Percentiles rank a stretch among this genome's conserved stretches.
These are phyloP conservation scores for Aureobasidium leucospermi DNA, from an alignment of 2,329 filamentous ascomycete species.

Conservation along the genomic window DNA sequence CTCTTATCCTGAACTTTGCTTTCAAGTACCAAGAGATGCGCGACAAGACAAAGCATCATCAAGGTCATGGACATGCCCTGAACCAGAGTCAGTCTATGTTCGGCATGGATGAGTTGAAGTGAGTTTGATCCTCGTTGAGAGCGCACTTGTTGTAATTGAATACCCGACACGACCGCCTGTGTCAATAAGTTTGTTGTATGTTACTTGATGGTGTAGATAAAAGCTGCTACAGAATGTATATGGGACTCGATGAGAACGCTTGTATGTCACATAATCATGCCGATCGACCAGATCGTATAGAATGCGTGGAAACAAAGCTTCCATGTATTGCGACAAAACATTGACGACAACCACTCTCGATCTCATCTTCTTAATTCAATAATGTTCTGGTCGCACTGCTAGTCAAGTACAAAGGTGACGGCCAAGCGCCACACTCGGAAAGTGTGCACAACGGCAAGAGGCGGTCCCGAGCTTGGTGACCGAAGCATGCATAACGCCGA, in stretches of 20 bases:
- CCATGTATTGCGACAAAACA: no score
- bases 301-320: no score
- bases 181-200: neutral
- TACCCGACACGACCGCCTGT: neutral
- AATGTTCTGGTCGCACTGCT: neutral
- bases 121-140: no score
- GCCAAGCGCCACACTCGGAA: no score
- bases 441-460: neutral
- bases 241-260: neutral
- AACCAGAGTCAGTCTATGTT: neutral
- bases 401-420: neutral
- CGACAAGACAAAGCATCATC: neutral
- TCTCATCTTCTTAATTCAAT: no score
- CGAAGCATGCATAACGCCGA: neutral
- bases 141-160: neutral
- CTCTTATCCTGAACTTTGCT: slow-evolving; percentile 77
- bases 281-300: neutral
- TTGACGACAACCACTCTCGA: no score
- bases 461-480: neutral
- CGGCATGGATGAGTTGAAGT: slow-evolving; percentile 2
- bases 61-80: neutral
- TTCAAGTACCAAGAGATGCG: slow-evolving; percentile 50
- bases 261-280: neutral
- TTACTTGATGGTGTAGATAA: neutral
- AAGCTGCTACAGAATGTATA: neutral